Percentiles rank a stretch among this genome's conserved stretches.
phyloP scores from a whole-genome alignment of 768 basidiomycete genomes.

The Boletus coccyginus region DNA sequence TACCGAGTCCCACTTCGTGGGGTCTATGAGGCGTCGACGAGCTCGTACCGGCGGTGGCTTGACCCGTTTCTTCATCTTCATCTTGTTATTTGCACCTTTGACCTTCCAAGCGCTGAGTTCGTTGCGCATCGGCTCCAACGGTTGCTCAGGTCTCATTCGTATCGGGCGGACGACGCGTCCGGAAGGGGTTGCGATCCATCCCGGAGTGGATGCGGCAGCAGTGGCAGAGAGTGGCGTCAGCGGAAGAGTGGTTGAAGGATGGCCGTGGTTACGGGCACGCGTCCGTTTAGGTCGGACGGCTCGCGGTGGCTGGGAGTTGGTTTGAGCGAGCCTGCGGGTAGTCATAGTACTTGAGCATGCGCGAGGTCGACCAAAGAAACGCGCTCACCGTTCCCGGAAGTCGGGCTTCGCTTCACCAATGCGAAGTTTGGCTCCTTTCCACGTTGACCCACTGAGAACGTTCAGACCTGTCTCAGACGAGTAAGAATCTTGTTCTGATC shows the following conservation, averaged over 20 bases:
- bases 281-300: constrained; percentile 44
- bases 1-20: constrained; percentile 64
- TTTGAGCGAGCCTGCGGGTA: constrained; percentile 6
- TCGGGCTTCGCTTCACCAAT: constrained; percentile 84
- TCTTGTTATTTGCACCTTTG: constrained; percentile 24
- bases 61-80: constrained; percentile 44
- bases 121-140: constrained; percentile 38
- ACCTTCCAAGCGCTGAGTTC: constrained; percentile 5
- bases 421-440: constrained; percentile 84
- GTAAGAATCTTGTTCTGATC: not conserved
- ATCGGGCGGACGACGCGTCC: constrained; percentile 65
- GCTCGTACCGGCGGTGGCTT: constrained; percentile 58
- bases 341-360: not conserved
- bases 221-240: constrained; percentile 59
- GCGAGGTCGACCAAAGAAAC: not conserved
- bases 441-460: constrained; percentile 73
- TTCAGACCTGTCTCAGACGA: constrained; percentile 55
- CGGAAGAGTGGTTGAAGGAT: constrained; percentile 61
- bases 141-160: constrained; percentile 66
- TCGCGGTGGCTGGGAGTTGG: constrained; percentile 20
- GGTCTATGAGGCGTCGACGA: constrained; percentile 65
- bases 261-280: constrained; percentile 35
- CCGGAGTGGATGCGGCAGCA: constrained; percentile 51
- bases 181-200: constrained; percentile 70
- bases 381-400: constrained; percentile 54